Base-by-base conservation (phyloP, 2,329 filamentous ascomycete genomes). In the Cercospora sp. region DNA sequence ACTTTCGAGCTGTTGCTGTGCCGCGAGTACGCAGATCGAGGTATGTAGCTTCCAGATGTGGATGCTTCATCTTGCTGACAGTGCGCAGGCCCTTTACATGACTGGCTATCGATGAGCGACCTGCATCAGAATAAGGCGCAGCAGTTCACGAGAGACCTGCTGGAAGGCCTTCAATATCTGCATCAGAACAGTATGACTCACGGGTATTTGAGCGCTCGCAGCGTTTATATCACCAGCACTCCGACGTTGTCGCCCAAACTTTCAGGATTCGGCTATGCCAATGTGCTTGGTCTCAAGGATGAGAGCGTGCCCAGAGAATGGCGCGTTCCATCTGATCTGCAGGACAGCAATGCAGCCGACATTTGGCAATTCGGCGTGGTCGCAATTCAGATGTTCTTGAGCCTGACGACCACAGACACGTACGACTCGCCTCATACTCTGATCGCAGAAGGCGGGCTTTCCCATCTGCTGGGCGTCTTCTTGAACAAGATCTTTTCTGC, bases 341-440 rank as follows among this genome's bases (percentile, higher is more conserved):
- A 65, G 26, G 55, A 73, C 13, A 36, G 55, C 6, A 67, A 90
- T 78, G 90, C 97, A 78, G 92, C 93, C 0, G 95, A 98, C 78
- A 88, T 98, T 8, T 99, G 95, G 95, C 92, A 97, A 72, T 89
- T 99, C 74, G 95, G 95, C 4, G 88, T 97, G 31, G 87, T 97
- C 5, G 91, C 97, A 73, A 80, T 97, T 45, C 94, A 99, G 78
- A 97, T 98, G 93, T 87, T 95, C 3, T 94, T 97, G 78, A 95
- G 95, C 2, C 84, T 93, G 36, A 88, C 93, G 72, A 87, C 93
- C 6, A 84, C 91, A 18, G 85, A 90, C 68, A 91, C 89, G 67
- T 94, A 95, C 78, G 89, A 89, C 16, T 96, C 93, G 0, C 94
- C 94, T 1, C 87, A 86, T 66, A 87, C 88, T 51, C 80, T 97